Conservation (phyloP, 2,329 filamentous ascomycete genomes). For the Ploettnerulaceae sp. region DNA sequence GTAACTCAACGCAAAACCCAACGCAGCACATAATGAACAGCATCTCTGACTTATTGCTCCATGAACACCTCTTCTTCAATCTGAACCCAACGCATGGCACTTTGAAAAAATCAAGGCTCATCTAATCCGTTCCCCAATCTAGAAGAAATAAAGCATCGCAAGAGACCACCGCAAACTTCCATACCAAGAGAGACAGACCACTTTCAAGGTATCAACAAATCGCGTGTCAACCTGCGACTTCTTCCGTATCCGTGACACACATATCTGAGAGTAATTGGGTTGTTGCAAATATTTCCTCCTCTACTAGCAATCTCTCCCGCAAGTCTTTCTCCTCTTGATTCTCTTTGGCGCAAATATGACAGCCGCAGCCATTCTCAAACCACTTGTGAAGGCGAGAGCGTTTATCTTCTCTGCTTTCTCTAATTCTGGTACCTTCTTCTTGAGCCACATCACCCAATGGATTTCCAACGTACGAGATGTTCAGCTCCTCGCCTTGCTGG, state of each 20-base stretch:
- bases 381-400: constrained; percentile 24
- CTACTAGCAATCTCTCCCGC: background rate
- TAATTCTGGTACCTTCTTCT: background rate
- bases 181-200: too few species aligned
- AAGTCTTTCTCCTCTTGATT: constrained; percentile 4
- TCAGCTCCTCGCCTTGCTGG: constrained; percentile 28
- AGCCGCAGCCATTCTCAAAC: constrained; percentile 30
- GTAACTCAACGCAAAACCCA: constrained; percentile 1
- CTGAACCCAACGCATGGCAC: too few species aligned
- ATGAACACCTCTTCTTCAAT: background rate
- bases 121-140: background rate
- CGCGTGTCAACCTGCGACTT: too few species aligned
- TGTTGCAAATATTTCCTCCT: background rate
- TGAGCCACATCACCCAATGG: constrained; percentile 14
- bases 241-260: too few species aligned
- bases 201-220: too few species aligned
- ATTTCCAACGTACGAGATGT: constrained; percentile 30
- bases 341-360: constrained; percentile 24
- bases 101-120: too few species aligned
- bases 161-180: too few species aligned
- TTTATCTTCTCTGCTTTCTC: constrained; percentile 7
- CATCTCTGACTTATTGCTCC: background rate
- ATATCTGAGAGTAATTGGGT: background rate
- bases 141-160: too few species aligned
- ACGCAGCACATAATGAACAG: background rate